Evolutionary conservation across 2,329 filamentous ascomycete species (phyloP).

Genomic region (Mycosphaerella sp.): DNA sequence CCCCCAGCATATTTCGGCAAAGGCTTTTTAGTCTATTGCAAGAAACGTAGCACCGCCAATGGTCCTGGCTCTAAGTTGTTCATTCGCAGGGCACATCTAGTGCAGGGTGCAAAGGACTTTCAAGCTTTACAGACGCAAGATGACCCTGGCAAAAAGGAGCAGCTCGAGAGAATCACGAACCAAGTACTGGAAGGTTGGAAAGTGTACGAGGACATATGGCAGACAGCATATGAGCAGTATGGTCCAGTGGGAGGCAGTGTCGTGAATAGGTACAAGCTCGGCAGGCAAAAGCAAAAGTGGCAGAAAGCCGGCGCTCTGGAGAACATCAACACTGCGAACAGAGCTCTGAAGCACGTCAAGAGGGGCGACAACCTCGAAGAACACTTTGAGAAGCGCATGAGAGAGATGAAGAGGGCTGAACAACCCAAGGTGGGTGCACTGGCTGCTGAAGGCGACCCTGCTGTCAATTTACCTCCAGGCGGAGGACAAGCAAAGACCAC

Average conservation of each 20-base stretch:
- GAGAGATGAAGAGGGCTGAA: constrained; percentile 4
- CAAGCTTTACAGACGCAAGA: constrained; percentile 19
- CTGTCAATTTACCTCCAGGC: constrained; percentile 1
- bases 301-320: constrained; percentile 32
- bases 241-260: constrained; percentile 20
- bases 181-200: constrained; percentile 30
- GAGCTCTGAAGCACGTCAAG: constrained; percentile 25
- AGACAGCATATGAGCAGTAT: constrained; percentile 21
- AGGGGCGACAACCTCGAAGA: constrained; percentile 28
- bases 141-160: constrained; percentile 13
- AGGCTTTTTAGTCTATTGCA: constrained; percentile 71
- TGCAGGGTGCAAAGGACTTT: constrained; percentile 30
- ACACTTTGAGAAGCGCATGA: constrained; percentile 19
- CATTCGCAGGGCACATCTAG: constrained; percentile 30
- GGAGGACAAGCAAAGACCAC: constrained; percentile 2
- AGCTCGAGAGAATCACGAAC: constrained; percentile 17
- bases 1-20: constrained; percentile 78
- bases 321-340: constrained; percentile 30
- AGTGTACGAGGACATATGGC: constrained; percentile 33
- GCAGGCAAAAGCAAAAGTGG: constrained; percentile 29
- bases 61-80: constrained; percentile 27
- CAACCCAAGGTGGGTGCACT: not conserved
- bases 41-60: constrained; percentile 42
- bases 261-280: constrained; percentile 21
- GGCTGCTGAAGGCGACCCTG: not conserved